Evolutionary conservation across 2,329 filamentous ascomycete genomes (phyloP), one percentile per base, ranked within the genome.

Genomic region (Byssothecium circinans): DNA sequence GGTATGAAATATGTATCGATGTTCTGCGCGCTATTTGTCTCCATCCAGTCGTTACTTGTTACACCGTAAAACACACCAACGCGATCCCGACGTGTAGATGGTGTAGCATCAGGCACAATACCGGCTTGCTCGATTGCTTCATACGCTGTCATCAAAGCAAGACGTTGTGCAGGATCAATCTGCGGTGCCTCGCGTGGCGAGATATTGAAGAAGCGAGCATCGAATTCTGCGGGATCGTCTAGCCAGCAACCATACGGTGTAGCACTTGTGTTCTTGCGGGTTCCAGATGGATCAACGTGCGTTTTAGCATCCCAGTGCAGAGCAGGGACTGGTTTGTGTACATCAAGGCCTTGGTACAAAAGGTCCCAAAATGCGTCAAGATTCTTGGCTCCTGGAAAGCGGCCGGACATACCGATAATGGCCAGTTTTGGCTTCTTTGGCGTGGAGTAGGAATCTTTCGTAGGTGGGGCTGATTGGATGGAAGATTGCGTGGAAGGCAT

Each of bases 1-100:
- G 80, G 74, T 36, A 82, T 78, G 56, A 69, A 79, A 57, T 82
- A 81, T 0, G 78, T 81, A 47, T 77, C 75, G 19, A 82, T 74
- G 17, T 60, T 38, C 20, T 63, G 52, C 7, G 43, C 47, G 2
- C 37, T 37, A 43, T 61, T 64, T 7, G 48, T 37, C 38, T 62
- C 60, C 6, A 47, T 45, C 38, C 47, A 66, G 45, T 74, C 71
- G 41, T 73, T 59, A 36, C 47, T 58, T 5, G 64, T 56, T 15
- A 47, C 40, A 2, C 71, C 70, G 49, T 61, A 68, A 49, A 58
- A 73, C 1, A 57, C 57, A 8, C 67, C 69, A 17, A 73, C 57
- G 5, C 67, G 58, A 11, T 65, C 45, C 1, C 46, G 44, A 8
- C 47, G 27, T 1, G 65, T 66, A 14, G 63, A 61, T 12, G 60